Conservation (phyloP, 2,329 filamentous ascomycete species). For the Alternaria incomplexa region DNA sequence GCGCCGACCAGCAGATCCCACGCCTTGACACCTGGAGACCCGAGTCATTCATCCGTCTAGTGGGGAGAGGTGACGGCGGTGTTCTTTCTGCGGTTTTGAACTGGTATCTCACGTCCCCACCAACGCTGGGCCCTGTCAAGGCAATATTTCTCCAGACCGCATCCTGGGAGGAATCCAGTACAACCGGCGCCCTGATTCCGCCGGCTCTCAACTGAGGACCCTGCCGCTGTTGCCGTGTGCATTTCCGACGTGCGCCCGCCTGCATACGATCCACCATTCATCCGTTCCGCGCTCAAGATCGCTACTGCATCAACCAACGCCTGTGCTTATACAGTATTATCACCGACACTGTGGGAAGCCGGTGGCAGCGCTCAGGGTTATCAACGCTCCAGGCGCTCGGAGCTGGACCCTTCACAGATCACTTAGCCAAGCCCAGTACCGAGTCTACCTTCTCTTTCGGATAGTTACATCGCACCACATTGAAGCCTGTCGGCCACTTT, state of each 20-base stretch:
- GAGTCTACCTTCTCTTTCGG: constrained; percentile 16
- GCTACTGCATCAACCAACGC: constrained; percentile 19
- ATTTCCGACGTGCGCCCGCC: constrained; percentile 7
- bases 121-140: constrained; percentile 6
- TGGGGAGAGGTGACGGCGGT: constrained; percentile 12
- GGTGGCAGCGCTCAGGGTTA: constrained; percentile 24
- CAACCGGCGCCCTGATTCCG: background rate
- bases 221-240: constrained; percentile 12
- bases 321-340: constrained; percentile 18
- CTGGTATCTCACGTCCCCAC: constrained; percentile 14
- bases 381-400: constrained; percentile 26
- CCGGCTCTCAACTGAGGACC: constrained; percentile 1
- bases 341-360: constrained; percentile 22
- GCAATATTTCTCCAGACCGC: background rate
- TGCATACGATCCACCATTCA: constrained; percentile 8
- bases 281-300: constrained; percentile 14
- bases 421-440: constrained; percentile 24
- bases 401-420: constrained; percentile 28
- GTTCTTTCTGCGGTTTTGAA: constrained; percentile 16
- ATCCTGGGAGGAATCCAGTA: constrained; percentile 8
- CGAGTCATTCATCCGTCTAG: constrained; percentile 18
- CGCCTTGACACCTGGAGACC: constrained; percentile 23
- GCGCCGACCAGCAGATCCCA: constrained; percentile 26
- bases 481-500: constrained; percentile 32
- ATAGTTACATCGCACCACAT: constrained; percentile 16